Evolutionary conservation across 1,284 basidiomycete genomes (phyloP).

Genomic region (Malassezia pachydermatis): DNA sequence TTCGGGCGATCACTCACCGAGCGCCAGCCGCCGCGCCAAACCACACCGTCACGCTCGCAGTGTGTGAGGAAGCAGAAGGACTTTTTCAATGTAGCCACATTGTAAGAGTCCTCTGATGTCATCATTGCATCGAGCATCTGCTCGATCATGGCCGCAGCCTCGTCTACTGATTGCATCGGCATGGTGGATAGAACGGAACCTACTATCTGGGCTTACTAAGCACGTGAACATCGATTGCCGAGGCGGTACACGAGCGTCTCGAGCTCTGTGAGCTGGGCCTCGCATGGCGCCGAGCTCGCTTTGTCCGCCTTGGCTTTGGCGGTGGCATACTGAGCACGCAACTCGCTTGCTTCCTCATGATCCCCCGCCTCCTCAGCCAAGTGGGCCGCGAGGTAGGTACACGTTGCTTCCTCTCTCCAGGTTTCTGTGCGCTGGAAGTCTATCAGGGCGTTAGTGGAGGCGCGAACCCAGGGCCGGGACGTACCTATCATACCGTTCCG

Average conservation of each 20-base stretch:
- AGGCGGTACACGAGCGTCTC: constrained; percentile 6
- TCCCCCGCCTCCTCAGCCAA: constrained; percentile 4
- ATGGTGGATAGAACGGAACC: neutral
- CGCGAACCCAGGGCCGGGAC: too few relatives aligned
- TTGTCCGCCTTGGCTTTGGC: neutral
- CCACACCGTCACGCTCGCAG: constrained; percentile 14
- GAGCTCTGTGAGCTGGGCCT: neutral
- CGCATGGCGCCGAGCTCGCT: neutral
- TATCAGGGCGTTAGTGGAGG: neutral
- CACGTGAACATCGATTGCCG: neutral
- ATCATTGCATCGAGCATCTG: neutral
- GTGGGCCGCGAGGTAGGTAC: constrained; percentile 7
- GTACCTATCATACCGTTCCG: too few relatives aligned
- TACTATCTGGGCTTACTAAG: neutral
- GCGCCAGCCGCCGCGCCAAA: constrained; percentile 4
- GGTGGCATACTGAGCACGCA: neutral
- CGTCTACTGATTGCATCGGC: constrained; percentile 8
- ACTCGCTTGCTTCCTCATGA: neutral
- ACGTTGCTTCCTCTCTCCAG: constrained; percentile 6
- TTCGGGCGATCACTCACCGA: constrained; percentile 8
- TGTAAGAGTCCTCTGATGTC: neutral
- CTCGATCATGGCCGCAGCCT: neutral
- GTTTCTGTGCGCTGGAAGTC: constrained; percentile 6
- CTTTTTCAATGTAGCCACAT: neutral
- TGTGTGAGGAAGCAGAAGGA: neutral